Percentiles rank a stretch among this genome's conserved stretches.
Conservation (phyloP, 371 early-diverging fungal species). For the Saksenaea vasiformis region DNA sequence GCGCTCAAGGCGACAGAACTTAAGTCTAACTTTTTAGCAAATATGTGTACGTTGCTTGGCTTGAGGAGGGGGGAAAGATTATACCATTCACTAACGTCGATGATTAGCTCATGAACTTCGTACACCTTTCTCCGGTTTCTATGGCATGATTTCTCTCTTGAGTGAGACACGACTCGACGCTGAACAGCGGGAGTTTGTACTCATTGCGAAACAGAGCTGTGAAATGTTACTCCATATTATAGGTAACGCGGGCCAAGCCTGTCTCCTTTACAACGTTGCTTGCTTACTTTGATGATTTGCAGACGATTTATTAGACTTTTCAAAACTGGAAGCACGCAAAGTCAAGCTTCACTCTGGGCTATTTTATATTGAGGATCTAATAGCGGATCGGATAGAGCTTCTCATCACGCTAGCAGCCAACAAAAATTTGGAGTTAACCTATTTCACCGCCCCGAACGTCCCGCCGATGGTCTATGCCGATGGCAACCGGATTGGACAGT, state of each 20-base stretch:
- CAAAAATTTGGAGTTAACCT: conserved; percentile 54
- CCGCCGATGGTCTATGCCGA: conserved; percentile 48
- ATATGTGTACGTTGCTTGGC: conserved; percentile 45
- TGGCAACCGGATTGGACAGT: conserved; percentile 50
- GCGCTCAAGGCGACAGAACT: conserved; percentile 45
- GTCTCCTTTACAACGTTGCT: not conserved
- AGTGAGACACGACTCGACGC: conserved; percentile 54
- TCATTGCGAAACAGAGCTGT: conserved; percentile 62
- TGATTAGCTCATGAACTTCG: conserved; percentile 42
- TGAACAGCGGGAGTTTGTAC: conserved; percentile 63
- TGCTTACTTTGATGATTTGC: not conserved
- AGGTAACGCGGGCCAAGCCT: conserved; percentile 14
- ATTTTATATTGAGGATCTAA: conserved; percentile 55
- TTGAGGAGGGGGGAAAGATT: not conserved
- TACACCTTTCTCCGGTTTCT: conserved; percentile 62
- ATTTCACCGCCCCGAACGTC: conserved; percentile 45
- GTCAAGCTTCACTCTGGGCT: conserved; percentile 56
- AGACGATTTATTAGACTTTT: conserved; percentile 64
- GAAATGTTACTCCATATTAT: conserved; percentile 65
- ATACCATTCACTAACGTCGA: not conserved
- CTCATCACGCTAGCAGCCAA: conserved; percentile 53
- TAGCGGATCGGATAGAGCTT: conserved; percentile 58
- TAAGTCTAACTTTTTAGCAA: conserved; percentile 59
- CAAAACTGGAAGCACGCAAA: conserved; percentile 64
- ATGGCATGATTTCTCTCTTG: conserved; percentile 59